Percentiles rank a stretch among this genome's conserved stretches.
Conservation (phyloP, 805 yeast genomes). For the Starmerella powellii region DNA sequence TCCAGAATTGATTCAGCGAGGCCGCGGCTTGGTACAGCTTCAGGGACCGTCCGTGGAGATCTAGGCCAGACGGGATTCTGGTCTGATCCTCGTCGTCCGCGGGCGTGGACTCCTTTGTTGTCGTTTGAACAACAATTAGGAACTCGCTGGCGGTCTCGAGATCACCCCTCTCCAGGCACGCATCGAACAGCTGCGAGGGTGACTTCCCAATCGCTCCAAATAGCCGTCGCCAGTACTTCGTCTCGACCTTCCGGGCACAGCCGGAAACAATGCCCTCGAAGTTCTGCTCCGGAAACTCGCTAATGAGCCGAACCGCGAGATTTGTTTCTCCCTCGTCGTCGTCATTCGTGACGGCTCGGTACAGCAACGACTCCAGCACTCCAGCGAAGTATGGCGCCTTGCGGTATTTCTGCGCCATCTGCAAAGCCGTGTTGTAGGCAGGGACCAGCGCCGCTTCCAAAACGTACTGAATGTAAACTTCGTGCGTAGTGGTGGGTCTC, state of each 20-base stretch:
- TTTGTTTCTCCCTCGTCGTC: slow-evolving; percentile 4
- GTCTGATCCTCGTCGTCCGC: slow-evolving; percentile 15
- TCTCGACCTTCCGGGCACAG: slow-evolving; percentile 49
- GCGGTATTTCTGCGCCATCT: slow-evolving; percentile 25
- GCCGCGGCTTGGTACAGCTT: slow-evolving; percentile 28
- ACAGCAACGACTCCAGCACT: slow-evolving; percentile 33
- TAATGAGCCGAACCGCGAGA: slow-evolving; percentile 25
- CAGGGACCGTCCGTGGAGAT: slow-evolving; percentile 12
- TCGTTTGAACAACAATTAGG: slow-evolving; percentile 31
- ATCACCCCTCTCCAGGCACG: slow-evolving; percentile 27
- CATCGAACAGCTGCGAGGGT: slow-evolving; percentile 27
- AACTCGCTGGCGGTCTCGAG: slow-evolving; percentile 34
- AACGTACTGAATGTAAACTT: slow-evolving; percentile 28
- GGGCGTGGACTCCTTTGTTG: slow-evolving; percentile 18
- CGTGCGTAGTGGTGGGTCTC: slow-evolving; percentile 25
- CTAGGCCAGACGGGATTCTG: slow-evolving; percentile 2
- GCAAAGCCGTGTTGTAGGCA: slow-evolving; percentile 17
- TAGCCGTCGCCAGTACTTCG: slow-evolving; percentile 39
- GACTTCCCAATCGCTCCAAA: slow-evolving; percentile 31
- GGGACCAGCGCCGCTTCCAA: slow-evolving; percentile 25
- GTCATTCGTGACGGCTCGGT: slow-evolving; percentile 23
- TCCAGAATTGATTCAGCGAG: slow-evolving; percentile 27
- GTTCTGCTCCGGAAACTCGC: slow-evolving; percentile 29
- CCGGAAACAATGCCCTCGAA: slow-evolving; percentile 31
- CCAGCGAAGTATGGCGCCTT: slow-evolving; percentile 33